Conservation (phyloP, 1,284 basidiomycete genomes). For the Volvariella volvacea region DNA sequence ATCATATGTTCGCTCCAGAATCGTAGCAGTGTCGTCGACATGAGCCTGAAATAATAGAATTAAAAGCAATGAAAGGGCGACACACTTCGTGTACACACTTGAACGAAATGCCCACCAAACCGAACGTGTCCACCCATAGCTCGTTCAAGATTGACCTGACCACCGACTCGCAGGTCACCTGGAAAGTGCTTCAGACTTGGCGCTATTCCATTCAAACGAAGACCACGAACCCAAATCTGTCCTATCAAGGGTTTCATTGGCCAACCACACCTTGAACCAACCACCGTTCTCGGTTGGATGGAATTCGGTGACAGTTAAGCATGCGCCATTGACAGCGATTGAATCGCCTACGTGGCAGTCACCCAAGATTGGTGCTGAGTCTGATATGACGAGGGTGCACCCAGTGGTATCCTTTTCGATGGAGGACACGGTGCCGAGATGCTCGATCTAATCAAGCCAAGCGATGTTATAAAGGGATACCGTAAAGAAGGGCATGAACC, state of each 20-base stretch:
- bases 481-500: conserved; percentile 16
- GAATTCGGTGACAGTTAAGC: conserved; percentile 90
- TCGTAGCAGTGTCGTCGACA: conserved; percentile 84
- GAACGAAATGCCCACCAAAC: conserved; percentile 97
- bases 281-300: conserved; percentile 52
- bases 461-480: neutral
- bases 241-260: conserved; percentile 89
- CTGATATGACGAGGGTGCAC: conserved; percentile 78
- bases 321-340: conserved; percentile 75
- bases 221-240: conserved; percentile 78
- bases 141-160: conserved; percentile 88
- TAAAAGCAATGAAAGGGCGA: conserved; percentile 3
- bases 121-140: conserved; percentile 90
- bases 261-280: conserved; percentile 91
- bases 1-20: conserved; percentile 64
- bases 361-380: conserved; percentile 71
- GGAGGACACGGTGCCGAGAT: conserved; percentile 65
- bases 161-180: conserved; percentile 78
- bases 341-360: conserved; percentile 95
- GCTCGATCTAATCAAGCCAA: conserved; percentile 56
- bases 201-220: neutral
- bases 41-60: conserved; percentile 62
- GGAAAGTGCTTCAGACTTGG: neutral
- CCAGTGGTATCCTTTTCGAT: conserved; percentile 65
- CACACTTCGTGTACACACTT: conserved; percentile 57